phyloP scores from a whole-genome alignment of 2,329 filamentous ascomycete species.

The Karstenula rhodostoma region DNA sequence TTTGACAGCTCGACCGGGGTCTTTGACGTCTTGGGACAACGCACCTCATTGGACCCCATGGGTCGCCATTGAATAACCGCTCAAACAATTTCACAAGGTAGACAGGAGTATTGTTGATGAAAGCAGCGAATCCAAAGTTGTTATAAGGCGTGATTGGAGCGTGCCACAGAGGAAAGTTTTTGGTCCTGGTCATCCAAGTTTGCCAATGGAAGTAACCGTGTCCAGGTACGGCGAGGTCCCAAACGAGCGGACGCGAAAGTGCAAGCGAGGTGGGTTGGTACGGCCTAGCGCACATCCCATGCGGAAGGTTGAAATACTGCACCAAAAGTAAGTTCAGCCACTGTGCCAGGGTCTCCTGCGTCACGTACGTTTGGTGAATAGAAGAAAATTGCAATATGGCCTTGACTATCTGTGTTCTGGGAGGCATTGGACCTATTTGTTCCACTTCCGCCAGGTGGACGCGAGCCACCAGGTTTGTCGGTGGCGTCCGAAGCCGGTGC shows the following conservation, averaged over 20 bases:
- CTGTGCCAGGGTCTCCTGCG: no score
- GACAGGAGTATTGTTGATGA: not conserved
- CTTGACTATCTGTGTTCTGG: not conserved
- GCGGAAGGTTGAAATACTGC: not conserved
- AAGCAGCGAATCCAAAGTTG: not conserved
- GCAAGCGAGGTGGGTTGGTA: not conserved
- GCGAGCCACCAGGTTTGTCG: not conserved
- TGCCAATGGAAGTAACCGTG: slow-evolving; percentile 9
- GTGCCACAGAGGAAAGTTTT: not conserved
- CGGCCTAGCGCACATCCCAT: not conserved
- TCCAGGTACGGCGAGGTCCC: not conserved
- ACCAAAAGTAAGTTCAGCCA: no score
- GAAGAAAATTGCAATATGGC: no score
- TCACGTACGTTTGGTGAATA: no score
- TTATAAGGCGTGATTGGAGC: slow-evolving; percentile 7
- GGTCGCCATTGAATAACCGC: not conserved
- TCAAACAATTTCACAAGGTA: not conserved
- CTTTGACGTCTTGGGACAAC: not conserved
- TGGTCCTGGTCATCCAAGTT: not conserved
- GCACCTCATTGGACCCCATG: not conserved
- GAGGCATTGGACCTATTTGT: not conserved
- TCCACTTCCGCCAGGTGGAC: not conserved
- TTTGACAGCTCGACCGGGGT: not conserved
- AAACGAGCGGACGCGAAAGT: not conserved
- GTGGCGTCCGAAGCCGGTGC: not conserved